Percentiles rank a stretch among this genome's conserved stretches.
These are phyloP conservation scores for Penicillium paneum DNA, from an alignment of 2,329 filamentous ascomycete species.

Conservation along the genomic window DNA sequence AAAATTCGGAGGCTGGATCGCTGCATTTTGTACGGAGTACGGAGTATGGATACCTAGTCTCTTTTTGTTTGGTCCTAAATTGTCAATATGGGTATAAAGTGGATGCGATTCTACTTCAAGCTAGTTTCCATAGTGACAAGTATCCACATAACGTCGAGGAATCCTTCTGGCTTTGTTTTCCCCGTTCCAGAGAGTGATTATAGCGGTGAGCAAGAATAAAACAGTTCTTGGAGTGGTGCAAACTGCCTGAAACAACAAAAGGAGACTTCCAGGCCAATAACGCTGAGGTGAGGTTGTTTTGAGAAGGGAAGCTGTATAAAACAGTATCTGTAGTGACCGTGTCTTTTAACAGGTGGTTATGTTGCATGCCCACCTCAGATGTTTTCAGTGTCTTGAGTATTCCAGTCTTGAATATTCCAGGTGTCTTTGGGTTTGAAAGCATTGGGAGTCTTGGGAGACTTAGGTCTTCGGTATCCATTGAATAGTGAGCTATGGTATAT, in stretches of 20 bases:
- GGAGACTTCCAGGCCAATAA: neutral
- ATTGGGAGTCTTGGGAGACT: neutral
- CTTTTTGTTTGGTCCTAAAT: neutral
- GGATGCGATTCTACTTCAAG: neutral
- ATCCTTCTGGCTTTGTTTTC: neutral
- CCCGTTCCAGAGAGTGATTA: neutral
- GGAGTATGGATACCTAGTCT: neutral
- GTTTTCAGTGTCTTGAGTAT: neutral
- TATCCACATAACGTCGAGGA: neutral
- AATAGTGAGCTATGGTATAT: neutral
- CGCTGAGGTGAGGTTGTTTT: neutral
- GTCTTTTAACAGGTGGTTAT: neutral
- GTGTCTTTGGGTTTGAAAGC: neutral
- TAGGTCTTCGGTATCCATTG: neutral
- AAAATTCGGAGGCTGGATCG: too few relatives aligned
- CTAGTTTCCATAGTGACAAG: neutral
- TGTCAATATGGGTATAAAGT: neutral
- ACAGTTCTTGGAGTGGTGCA: too few relatives aligned
- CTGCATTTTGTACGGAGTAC: neutral
- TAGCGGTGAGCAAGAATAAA: neutral
- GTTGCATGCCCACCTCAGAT: neutral
- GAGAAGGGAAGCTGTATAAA: neutral
- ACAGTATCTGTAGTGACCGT: neutral
- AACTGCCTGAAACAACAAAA: neutral
- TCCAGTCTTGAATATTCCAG: neutral